These are phyloP conservation scores for Fraxinus sp. DNA, from an alignment of 305 asterid species.

Conservation along the genomic window DNA sequence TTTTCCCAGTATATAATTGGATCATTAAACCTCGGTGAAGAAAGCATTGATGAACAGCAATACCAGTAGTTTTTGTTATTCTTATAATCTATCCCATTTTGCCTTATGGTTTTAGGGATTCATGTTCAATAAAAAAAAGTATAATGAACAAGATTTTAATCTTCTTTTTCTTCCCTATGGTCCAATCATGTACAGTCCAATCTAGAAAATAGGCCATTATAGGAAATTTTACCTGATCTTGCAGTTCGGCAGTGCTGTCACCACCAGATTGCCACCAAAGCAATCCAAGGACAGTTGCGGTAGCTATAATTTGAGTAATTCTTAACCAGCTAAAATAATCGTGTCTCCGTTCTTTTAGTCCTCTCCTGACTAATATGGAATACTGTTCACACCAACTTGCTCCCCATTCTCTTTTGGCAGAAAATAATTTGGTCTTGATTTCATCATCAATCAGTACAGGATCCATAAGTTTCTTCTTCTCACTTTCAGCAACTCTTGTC, in stretches of 20 bases:
- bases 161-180: neutral
- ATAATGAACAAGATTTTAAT: neutral
- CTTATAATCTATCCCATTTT: neutral
- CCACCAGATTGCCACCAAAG: conserved; percentile 97
- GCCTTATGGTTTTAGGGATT: neutral
- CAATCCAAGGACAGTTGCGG: conserved; percentile 80
- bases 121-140: too few species aligned
- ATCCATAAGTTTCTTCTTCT: conserved; percentile 54
- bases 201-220: neutral
- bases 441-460: conserved; percentile 68
- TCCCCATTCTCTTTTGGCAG: conserved; percentile 86
- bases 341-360: conserved; percentile 85
- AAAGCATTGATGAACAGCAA: neutral
- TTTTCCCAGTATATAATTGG: neutral
- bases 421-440: conserved; percentile 45
- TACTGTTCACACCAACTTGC: conserved; percentile 87
- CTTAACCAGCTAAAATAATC: conserved; percentile 98
- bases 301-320: conserved; percentile 82
- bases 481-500: conserved; percentile 64
- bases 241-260: conserved; percentile 55
- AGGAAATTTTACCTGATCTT: conserved; percentile 66
- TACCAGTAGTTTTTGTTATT: neutral
- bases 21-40: neutral
- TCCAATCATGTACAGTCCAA: neutral
- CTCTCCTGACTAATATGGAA: conserved; percentile 75